These are phyloP conservation scores for Lumnitzera racemosa DNA, from an alignment of 345 rosid species.

Conservation along the genomic window DNA sequence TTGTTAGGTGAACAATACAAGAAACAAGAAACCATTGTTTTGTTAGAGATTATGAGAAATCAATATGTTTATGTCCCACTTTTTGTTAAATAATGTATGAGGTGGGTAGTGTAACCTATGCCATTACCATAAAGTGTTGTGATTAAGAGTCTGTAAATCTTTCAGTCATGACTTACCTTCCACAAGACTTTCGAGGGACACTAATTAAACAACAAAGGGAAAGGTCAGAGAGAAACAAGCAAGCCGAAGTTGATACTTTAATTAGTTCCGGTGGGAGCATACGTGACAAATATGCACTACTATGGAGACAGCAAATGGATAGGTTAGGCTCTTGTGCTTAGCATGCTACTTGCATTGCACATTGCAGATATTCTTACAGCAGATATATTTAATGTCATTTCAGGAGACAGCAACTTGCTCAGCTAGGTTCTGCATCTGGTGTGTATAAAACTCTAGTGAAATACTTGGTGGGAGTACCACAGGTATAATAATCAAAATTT, in stretches of 20 bases:
- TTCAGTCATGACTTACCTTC: conserved; percentile 98
- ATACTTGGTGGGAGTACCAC: conserved; percentile 97
- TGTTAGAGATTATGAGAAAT: too few species aligned
- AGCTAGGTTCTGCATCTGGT: conserved; percentile 96
- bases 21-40: too few species aligned
- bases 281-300: conserved; percentile 66
- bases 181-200: conserved; percentile 97
- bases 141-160: not conserved
- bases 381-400: conserved; percentile 1
- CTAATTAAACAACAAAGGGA: conserved; percentile 85
- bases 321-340: conserved; percentile 32
- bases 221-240: conserved; percentile 96
- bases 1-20: too few species aligned
- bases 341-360: too few species aligned
- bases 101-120: too few species aligned
- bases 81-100: too few species aligned
- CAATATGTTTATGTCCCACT: too few species aligned
- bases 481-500: conserved; percentile 32
- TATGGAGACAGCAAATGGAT: conserved; percentile 97
- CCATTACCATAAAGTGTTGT: too few species aligned
- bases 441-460: conserved; percentile 95
- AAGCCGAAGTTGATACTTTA: conserved; percentile 84
- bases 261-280: conserved; percentile 74
- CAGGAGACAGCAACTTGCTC: conserved; percentile 94
- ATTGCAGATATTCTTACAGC: too few species aligned